phyloP scores from a whole-genome alignment of 352 stramenopile genomes.

The Thalassiosira exigua region DNA sequence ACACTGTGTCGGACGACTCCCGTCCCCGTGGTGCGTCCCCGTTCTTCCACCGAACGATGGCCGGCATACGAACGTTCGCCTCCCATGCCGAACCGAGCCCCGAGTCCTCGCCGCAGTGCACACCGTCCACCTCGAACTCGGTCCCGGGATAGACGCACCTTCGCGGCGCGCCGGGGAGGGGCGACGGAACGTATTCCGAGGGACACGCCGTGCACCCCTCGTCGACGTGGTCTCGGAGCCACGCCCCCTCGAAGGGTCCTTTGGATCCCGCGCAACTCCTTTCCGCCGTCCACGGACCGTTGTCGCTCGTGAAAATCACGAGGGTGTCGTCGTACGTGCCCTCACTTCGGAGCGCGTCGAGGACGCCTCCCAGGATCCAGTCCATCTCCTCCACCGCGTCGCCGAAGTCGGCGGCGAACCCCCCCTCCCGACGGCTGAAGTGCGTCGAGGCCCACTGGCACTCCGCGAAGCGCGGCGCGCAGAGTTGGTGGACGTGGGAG shows the following conservation, averaged over 20 bases:
- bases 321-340: slow-evolving; percentile 61
- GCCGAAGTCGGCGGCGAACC: slow-evolving; percentile 42
- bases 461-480: slow-evolving; percentile 47
- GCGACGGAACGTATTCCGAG: slow-evolving; percentile 56
- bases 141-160: slow-evolving; percentile 32
- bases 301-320: slow-evolving; percentile 70
- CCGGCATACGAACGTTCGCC: slow-evolving; percentile 71
- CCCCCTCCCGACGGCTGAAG: slow-evolving; percentile 23
- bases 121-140: slow-evolving; percentile 44
- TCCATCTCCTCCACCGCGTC: slow-evolving; percentile 77
- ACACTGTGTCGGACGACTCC: slow-evolving; percentile 46
- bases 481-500: slow-evolving; percentile 74
- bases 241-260: slow-evolving; percentile 63
- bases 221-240: slow-evolving; percentile 50
- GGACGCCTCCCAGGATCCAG: slow-evolving; percentile 65
- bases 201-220: slow-evolving; percentile 63
- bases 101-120: slow-evolving; percentile 65
- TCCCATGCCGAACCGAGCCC: slow-evolving; percentile 72
- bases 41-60: slow-evolving; percentile 42
- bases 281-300: slow-evolving; percentile 70
- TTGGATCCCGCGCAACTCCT: slow-evolving; percentile 61
- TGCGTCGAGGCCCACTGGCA: slow-evolving; percentile 57
- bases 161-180: not conserved
- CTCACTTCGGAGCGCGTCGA: slow-evolving; percentile 33
- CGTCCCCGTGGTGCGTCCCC: slow-evolving; percentile 25